Evolutionary conservation across 768 basidiomycete species (phyloP).

Genomic region (Thelephora ganbajun): DNA sequence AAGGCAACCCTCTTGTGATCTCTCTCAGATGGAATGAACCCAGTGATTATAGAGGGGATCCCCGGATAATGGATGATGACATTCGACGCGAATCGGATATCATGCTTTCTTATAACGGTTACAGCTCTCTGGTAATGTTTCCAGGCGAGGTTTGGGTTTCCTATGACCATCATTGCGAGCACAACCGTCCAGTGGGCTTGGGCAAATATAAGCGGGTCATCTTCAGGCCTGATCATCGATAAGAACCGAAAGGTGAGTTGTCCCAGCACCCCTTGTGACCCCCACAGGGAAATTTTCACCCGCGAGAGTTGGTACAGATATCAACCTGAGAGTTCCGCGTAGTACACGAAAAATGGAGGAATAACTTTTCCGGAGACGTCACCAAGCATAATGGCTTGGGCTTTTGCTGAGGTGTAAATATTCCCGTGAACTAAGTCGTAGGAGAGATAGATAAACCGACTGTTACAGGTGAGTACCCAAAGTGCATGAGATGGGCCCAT

Average conservation of each 20-base stretch:
- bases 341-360: constrained; percentile 12
- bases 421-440: constrained; percentile 12
- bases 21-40: too few species aligned
- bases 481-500: neutral
- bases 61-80: too few species aligned
- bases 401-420: constrained; percentile 8
- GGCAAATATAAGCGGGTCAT: neutral
- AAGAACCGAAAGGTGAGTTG: neutral
- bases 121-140: too few species aligned
- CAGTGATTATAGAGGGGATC: too few species aligned
- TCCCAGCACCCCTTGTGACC: neutral
- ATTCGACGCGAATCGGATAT: too few species aligned
- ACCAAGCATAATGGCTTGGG: constrained; percentile 12
- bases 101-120: too few species aligned
- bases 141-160: too few species aligned
- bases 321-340: constrained; percentile 13
- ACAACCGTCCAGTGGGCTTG: neutral
- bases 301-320: constrained; percentile 10
- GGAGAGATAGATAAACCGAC: constrained; percentile 11
- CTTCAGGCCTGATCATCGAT: neutral
- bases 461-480: neutral
- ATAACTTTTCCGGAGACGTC: constrained; percentile 11
- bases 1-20: too few species aligned
- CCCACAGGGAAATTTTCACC: neutral
- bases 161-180: too few species aligned